phyloP scores from a whole-genome alignment of 768 basidiomycete species.

The Galerina marginata region DNA sequence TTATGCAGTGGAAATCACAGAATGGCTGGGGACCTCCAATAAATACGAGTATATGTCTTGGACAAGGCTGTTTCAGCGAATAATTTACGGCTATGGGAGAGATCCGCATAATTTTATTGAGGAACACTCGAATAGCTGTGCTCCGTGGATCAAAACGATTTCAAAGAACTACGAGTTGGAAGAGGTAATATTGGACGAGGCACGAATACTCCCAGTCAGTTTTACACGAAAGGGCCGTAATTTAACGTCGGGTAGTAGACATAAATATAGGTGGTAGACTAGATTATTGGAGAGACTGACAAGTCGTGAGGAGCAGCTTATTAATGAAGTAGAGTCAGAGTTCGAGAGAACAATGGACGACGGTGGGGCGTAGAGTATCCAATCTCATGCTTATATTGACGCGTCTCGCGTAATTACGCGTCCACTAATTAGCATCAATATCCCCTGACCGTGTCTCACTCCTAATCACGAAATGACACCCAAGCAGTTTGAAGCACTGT shows the following conservation, averaged over 20 bases:
- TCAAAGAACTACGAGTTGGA: too few relatives aligned
- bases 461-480: not conserved
- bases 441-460: not conserved
- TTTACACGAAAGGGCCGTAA: not conserved
- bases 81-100: too few relatives aligned
- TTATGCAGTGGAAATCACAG: too few relatives aligned
- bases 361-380: not conserved
- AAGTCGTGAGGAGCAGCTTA: not conserved
- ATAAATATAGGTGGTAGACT: not conserved
- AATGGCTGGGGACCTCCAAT: too few relatives aligned
- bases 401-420: not conserved
- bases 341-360: conserved; percentile 23
- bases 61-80: too few relatives aligned
- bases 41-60: too few relatives aligned
- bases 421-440: not conserved
- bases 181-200: too few relatives aligned
- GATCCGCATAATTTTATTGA: too few relatives aligned
- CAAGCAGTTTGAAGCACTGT: not conserved
- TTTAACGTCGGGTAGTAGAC: not conserved
- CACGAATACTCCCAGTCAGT: too few relatives aligned
- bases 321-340: not conserved
- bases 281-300: not conserved
- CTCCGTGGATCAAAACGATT: too few relatives aligned
- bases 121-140: too few relatives aligned
- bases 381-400: not conserved